Evolutionary conservation across 805 yeast genomes (phyloP), one percentile per base, ranked within the genome.

Genomic region (Metschnikowia sp.): DNA sequence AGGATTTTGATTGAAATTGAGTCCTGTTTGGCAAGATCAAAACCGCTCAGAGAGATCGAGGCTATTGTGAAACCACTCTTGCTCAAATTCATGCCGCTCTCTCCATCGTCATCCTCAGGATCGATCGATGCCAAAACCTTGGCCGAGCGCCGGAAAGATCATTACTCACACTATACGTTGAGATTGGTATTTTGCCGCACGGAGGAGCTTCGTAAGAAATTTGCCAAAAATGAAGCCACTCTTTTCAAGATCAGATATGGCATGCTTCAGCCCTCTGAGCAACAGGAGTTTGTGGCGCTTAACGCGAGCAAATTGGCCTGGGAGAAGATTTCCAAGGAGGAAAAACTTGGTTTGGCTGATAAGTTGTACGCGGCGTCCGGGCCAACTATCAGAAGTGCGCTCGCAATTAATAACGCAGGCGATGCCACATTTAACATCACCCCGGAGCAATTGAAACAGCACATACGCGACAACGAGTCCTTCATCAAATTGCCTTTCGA

Each of bases 401-500:
- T 79, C 53, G 55, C 67, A 32, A 53, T 66, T 33, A 69, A 71
- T 38, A 48, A 50, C 42, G 51, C 57, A 8, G 64, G 60, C 7
- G 68, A 61, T 12, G 58, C 62, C 12, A 56, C 55, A 11, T 54
- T 62, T 43, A 50, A 51, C 45, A 66, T 72, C 11, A 58, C 63
- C 13, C 80, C 78, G 44, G 88, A 83, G 30, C 80, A 76, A 56
- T 60, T 80, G 48, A 74, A 64, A 53, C 70, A 66, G 22, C 83
- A 74, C 56, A 74, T 84, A 47, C 73, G 72, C 33, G 43, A 40
- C 41, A 76, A 71, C 42, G 95, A 88, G 57, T 74, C 73, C 46
- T 88, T 85, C 60, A 87, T 88, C 64, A 89, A 87, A 65, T 79
- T 94, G 41, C 96, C 96, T 2, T 92, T 91, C 70, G 95, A 88